phyloP scores from a whole-genome alignment of 2,329 filamentous ascomycete species.

The Trichoderma sp. region DNA sequence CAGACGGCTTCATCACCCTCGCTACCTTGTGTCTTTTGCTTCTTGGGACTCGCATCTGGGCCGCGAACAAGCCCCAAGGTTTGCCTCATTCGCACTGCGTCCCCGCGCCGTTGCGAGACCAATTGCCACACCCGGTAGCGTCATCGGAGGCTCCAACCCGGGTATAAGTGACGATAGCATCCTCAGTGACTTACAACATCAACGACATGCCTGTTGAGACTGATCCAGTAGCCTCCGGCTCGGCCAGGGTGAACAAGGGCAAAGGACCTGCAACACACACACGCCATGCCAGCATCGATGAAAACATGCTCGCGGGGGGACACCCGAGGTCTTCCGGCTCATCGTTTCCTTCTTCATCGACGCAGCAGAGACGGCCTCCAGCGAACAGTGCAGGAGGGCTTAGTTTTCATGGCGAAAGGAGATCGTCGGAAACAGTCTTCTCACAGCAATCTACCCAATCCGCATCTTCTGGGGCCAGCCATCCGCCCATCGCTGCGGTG shows the following conservation, averaged over 20 bases:
- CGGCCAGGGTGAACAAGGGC: neutral
- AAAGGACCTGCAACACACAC: constrained; percentile 18
- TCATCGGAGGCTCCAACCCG: neutral
- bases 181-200: neutral
- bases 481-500: neutral
- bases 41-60: neutral
- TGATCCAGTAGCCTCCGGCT: neutral
- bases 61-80: neutral
- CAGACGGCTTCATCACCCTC: neutral
- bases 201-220: neutral
- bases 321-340: constrained; percentile 8
- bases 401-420: constrained; percentile 6
- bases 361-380: neutral
- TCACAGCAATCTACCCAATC: constrained; percentile 8
- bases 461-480: neutral
- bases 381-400: neutral
- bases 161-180: neutral
- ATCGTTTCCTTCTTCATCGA: constrained; percentile 11
- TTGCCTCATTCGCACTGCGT: neutral
- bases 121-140: neutral
- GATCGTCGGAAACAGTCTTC: constrained; percentile 1
- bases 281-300: constrained; percentile 22
- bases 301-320: neutral
- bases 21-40: neutral
- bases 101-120: constrained; percentile 12